A percentile compares a stretch with the other conserved stretches of the same genome.
Conservation (phyloP, 1,284 basidiomycete genomes). For the Ganoderma lingzhi region DNA sequence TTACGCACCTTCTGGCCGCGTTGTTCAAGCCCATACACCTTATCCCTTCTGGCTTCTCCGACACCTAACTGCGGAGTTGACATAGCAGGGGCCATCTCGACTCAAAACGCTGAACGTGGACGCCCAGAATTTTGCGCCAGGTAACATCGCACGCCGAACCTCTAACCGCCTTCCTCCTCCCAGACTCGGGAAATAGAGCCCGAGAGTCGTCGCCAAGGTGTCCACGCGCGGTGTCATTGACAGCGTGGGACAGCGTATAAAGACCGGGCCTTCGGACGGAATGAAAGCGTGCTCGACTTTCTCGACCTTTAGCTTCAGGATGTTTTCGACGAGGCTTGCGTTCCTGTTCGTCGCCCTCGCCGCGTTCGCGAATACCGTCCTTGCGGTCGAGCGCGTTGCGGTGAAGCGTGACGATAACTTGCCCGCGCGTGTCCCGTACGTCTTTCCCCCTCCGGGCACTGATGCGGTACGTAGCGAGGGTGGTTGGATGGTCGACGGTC, state of each 20-base stretch:
- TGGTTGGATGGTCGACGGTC: not conserved
- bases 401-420: slow-evolving; percentile 31
- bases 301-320: not conserved
- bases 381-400: not conserved
- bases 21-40: too few relatives aligned
- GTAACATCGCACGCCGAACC: not conserved
- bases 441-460: slow-evolving; percentile 37
- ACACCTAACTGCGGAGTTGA: too few relatives aligned
- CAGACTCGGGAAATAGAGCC: not conserved
- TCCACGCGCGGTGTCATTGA: not conserved
- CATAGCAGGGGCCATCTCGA: too few relatives aligned
- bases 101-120: not conserved
- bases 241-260: not conserved
- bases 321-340: not conserved
- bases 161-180: not conserved
- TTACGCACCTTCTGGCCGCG: too few relatives aligned
- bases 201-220: not conserved
- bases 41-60: too few relatives aligned
- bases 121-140: not conserved
- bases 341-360: slow-evolving; percentile 11
- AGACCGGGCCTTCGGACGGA: not conserved
- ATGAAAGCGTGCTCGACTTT: not conserved
- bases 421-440: slow-evolving; percentile 39
- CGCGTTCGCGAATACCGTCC: slow-evolving; percentile 2
- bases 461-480: slow-evolving; percentile 27